Percentiles rank a stretch among this genome's conserved stretches.
Conservation (phyloP, 345 rosid genomes). For the Turnera subulata region DNA sequence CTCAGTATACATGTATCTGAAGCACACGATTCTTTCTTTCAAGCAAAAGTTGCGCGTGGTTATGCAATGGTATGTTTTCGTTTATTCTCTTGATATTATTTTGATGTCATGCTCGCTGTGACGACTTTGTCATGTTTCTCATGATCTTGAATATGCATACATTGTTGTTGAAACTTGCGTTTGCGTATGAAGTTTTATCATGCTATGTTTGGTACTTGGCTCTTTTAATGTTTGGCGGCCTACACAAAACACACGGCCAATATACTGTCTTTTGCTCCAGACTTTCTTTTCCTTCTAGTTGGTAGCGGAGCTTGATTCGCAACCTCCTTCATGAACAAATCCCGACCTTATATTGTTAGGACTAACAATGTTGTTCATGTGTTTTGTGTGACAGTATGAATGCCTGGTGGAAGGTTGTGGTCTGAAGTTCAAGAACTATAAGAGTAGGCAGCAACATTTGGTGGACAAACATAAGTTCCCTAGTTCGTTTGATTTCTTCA, state of each 20-base stretch:
- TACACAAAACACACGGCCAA: no score
- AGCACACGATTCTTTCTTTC: constrained; percentile 91
- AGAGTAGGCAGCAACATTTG: constrained; percentile 75
- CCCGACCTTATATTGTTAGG: not conserved
- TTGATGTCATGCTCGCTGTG: not conserved
- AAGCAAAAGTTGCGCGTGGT: constrained; percentile 92
- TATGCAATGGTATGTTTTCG: constrained; percentile 59
- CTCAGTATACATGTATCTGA: constrained; percentile 88
- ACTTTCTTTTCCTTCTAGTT: not conserved
- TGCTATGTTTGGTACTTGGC: not conserved
- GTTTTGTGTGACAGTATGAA: constrained; percentile 54
- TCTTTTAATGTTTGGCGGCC: not conserved
- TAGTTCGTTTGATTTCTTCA: constrained; percentile 73
- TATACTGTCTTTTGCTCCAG: no score
- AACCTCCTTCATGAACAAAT: not conserved
- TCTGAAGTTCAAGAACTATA: constrained; percentile 69
- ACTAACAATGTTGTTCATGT: not conserved
- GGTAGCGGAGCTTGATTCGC: not conserved
- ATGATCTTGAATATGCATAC: no score
- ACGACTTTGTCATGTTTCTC: not conserved
- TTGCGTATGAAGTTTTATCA: no score
- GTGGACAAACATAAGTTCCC: constrained; percentile 91
- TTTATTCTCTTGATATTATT: not conserved
- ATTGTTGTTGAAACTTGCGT: no score
- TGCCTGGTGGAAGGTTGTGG: constrained; percentile 94